Evolutionary conservation across 75 land plant species (phyloP).

Genomic region (Picea sitchensis): DNA sequence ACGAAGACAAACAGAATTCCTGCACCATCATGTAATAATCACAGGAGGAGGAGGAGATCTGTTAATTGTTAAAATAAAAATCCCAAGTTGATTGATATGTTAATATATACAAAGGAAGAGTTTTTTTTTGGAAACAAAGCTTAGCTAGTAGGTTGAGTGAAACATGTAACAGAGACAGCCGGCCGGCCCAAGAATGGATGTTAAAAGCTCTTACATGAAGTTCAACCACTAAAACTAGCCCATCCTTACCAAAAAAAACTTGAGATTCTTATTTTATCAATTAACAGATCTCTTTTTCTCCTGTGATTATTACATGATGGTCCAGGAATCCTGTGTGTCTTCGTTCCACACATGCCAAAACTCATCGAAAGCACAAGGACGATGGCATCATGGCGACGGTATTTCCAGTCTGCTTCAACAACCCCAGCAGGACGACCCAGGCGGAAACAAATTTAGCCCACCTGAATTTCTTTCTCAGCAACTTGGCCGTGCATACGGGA

Average conservation of each 20-base stretch:
- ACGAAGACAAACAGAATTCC: neutral
- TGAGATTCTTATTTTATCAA: no score
- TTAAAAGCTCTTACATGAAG: no score
- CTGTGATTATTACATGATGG: neutral
- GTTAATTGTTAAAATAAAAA: no score
- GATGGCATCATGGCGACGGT: neutral
- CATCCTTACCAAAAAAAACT: no score
- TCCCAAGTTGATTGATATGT: no score
- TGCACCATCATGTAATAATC: neutral
- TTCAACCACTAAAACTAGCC: no score
- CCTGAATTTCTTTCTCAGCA: neutral
- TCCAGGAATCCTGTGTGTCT: neutral
- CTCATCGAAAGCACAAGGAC: neutral
- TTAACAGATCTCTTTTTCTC: neutral
- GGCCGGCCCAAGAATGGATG: no score
- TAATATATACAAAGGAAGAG: no score
- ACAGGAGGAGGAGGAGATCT: neutral
- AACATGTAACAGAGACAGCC: no score
- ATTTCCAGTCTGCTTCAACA: neutral
- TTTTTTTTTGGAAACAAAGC: no score
- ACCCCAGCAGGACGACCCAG: neutral
- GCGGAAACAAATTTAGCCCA: neutral
- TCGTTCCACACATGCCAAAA: conserved; percentile 5
- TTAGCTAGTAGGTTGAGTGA: no score
- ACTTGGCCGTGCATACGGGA: neutral